Conservation (phyloP, 2,329 filamentous ascomycete genomes). For the Phaeomoniella chlamydospora region DNA sequence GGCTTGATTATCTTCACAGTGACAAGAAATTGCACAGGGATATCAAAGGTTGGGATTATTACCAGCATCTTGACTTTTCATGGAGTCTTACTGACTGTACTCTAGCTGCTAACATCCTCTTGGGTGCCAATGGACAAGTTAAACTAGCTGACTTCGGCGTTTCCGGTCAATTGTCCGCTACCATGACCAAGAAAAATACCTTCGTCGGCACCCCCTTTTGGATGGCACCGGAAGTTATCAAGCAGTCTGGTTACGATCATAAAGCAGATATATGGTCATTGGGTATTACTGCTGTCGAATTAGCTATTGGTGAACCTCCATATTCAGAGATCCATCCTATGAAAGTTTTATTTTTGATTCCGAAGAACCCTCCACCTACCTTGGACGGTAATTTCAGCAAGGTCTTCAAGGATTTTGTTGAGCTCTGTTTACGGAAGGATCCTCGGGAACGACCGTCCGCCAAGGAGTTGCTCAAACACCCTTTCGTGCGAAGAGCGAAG, state of each 20-base stretch:
- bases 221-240: conserved; percentile 99
- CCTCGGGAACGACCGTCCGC: conserved; percentile 79
- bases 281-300: conserved; percentile 82
- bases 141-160: conserved; percentile 97
- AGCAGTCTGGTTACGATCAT: conserved; percentile 94
- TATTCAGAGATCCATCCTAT: conserved; percentile 96
- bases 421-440: conserved; percentile 74
- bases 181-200: conserved; percentile 99
- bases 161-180: conserved; percentile 87
- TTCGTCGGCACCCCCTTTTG: conserved; percentile 98
- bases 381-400: conserved; percentile 72
- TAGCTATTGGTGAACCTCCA: conserved; percentile 83
- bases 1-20: conserved; percentile 80
- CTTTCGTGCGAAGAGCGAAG: conserved; percentile 82
- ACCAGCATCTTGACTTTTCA: conserved; percentile 18
- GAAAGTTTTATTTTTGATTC: conserved; percentile 94
- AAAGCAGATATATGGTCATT: conserved; percentile 97
- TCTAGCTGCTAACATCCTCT: conserved; percentile 74
- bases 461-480: conserved; percentile 73
- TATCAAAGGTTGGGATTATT: conserved; percentile 57
- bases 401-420: conserved; percentile 71
- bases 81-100: neutral
- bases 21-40: conserved; percentile 96
- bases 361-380: conserved; percentile 77
- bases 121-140: conserved; percentile 83